These are phyloP conservation scores for Fusarium temperatum DNA, from an alignment of 2,329 filamentous ascomycete genomes.

Conservation along the genomic window DNA sequence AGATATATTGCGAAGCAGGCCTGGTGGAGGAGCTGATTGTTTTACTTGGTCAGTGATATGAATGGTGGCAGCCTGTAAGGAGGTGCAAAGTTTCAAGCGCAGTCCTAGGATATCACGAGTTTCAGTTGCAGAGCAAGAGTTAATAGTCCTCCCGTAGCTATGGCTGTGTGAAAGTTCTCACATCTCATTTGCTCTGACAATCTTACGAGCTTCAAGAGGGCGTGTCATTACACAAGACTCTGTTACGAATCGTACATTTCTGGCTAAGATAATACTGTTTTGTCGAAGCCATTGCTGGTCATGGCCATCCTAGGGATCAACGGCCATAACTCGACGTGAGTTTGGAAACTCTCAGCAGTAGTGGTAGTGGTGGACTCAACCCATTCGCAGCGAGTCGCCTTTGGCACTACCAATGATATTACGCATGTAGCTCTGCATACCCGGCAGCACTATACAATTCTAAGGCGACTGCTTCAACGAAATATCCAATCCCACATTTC, in stretches of 20 bases:
- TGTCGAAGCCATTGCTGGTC: neutral
- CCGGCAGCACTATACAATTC: neutral
- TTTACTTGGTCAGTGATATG: neutral
- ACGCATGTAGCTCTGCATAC: neutral
- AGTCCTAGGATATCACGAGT: neutral
- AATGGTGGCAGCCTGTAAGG: neutral
- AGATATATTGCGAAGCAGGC: neutral
- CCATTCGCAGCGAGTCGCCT: neutral
- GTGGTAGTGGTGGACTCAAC: neutral
- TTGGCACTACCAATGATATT: neutral
- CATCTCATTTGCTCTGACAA: neutral
- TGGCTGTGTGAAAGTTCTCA: neutral
- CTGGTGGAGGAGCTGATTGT: neutral
- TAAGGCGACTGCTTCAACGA: neutral
- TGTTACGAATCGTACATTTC: neutral
- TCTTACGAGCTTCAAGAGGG: neutral
- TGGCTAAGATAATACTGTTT: neutral
- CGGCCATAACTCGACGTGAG: neutral
- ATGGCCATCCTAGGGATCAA: neutral
- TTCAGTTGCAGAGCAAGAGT: neutral
- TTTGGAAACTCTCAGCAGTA: neutral
- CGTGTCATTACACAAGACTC: neutral
- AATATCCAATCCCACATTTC: neutral
- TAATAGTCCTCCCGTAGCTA: neutral
- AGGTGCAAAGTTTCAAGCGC: neutral